A percentile compares a stretch with the other conserved stretches of the same genome.
These are phyloP conservation scores for Sclerotinia minor DNA, from an alignment of 2,329 filamentous ascomycete genomes.

Conservation along the genomic window DNA sequence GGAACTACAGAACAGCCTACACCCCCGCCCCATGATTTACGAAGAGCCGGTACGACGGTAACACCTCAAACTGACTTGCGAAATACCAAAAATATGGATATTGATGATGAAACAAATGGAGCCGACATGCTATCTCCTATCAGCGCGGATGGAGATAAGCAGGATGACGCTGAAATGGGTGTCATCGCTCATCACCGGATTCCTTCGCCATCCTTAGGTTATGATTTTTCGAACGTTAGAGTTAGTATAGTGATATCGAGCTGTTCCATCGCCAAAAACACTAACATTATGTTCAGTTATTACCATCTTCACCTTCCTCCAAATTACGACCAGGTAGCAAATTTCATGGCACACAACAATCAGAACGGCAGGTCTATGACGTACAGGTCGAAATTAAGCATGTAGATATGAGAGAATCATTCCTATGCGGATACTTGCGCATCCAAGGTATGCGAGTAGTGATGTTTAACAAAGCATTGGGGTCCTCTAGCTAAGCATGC, in stretches of 20 bases:
- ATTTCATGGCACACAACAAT: conserved; percentile 89
- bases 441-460: conserved; percentile 72
- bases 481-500: conserved; percentile 24
- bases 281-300: conserved; percentile 39
- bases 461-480: background rate
- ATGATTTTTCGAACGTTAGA: conserved; percentile 56
- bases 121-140: conserved; percentile 42
- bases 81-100: conserved; percentile 46
- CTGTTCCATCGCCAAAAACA: background rate
- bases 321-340: conserved; percentile 84
- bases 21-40: conserved; percentile 36
- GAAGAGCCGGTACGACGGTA: conserved; percentile 37
- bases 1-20: conserved; percentile 39
- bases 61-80: conserved; percentile 41
- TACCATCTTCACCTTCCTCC: conserved; percentile 79
- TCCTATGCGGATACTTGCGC: conserved; percentile 88
- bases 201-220: conserved; percentile 50
- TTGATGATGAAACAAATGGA: conserved; percentile 43
- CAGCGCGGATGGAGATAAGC: conserved; percentile 44
- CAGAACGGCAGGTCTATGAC: conserved; percentile 88
- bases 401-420: conserved; percentile 91
- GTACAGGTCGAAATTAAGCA: conserved; percentile 97
- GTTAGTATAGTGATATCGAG: conserved; percentile 45
- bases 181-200: conserved; percentile 38
- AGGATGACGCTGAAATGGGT: conserved; percentile 42